These are phyloP conservation scores for Xerocomus brunneocitrinus DNA, from an alignment of 768 basidiomycete genomes.

Conservation along the genomic window DNA sequence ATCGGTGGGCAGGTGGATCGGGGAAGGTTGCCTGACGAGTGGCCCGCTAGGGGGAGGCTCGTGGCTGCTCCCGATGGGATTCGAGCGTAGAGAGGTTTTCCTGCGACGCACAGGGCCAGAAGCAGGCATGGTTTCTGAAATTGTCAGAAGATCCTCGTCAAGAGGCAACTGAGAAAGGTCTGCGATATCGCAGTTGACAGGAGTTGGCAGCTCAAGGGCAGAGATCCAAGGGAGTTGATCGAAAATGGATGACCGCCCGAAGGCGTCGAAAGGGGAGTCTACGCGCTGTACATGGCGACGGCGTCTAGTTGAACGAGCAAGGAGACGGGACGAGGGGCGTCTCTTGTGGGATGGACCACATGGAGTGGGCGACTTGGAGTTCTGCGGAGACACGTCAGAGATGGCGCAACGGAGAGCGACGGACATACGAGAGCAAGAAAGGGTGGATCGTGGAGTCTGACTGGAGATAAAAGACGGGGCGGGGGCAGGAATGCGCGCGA, in stretches of 20 bases:
- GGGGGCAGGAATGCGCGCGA: constrained; percentile 25
- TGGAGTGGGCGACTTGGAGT: constrained; percentile 35
- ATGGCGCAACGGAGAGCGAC: neutral
- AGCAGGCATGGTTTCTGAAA: constrained; percentile 22
- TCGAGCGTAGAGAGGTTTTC: constrained; percentile 49
- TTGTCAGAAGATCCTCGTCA: constrained; percentile 20
- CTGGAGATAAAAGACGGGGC: constrained; percentile 36
- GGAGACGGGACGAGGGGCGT: constrained; percentile 29
- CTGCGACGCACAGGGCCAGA: constrained; percentile 57
- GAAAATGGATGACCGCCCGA: constrained; percentile 38
- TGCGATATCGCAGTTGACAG: constrained; percentile 53
- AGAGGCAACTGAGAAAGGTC: constrained; percentile 59
- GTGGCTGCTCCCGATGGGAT: constrained; percentile 36
- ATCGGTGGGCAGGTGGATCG: constrained; percentile 30
- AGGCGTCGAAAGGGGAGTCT: constrained; percentile 38
- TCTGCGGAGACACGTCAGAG: constrained; percentile 26
- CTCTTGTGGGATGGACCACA: constrained; percentile 38
- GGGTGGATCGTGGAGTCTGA: constrained; percentile 31
- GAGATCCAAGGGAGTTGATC: constrained; percentile 69
- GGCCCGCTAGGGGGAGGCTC: constrained; percentile 12
- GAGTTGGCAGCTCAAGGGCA: constrained; percentile 45
- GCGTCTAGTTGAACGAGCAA: constrained; percentile 38
- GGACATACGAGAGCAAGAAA: constrained; percentile 17
- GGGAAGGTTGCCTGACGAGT: constrained; percentile 17
- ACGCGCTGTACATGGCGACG: constrained; percentile 39